A percentile compares a stretch with the other conserved stretches of the same genome.
Evolutionary conservation across 2,329 filamentous ascomycete species (phyloP).

Genomic region (Triangularia verruculosa): DNA sequence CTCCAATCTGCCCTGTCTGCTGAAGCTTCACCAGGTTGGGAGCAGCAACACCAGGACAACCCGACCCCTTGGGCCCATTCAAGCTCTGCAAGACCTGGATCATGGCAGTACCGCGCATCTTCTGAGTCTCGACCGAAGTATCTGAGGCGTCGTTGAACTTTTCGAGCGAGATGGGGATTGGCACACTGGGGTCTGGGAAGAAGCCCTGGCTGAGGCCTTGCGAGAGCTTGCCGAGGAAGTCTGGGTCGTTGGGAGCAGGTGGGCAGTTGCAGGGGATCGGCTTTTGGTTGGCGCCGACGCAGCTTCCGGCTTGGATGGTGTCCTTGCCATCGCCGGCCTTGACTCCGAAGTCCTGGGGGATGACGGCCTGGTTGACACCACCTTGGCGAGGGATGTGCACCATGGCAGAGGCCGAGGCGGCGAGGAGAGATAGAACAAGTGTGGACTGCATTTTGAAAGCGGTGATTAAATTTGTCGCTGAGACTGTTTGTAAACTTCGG

Average conservation of each 20-base stretch:
- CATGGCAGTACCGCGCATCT: constrained; percentile 23
- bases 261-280: constrained; percentile 26
- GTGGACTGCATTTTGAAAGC: constrained; percentile 15
- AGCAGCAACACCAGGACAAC: constrained; percentile 21
- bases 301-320: constrained; percentile 12
- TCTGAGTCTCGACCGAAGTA: constrained; percentile 14
- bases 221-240: constrained; percentile 20
- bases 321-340: constrained; percentile 15
- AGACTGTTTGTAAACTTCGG: neutral
- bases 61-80: constrained; percentile 17
- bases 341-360: constrained; percentile 22
- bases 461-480: constrained; percentile 2
- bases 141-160: constrained; percentile 22
- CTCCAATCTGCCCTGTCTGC: constrained; percentile 16
- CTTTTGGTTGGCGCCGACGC: constrained; percentile 19
- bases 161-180: constrained; percentile 17
- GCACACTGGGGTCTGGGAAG: constrained; percentile 22
- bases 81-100: constrained; percentile 26
- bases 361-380: constrained; percentile 18
- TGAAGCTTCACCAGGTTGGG: constrained; percentile 21
- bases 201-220: constrained; percentile 23
- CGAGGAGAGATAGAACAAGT: constrained; percentile 13
- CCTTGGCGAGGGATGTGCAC: constrained; percentile 7
- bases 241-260: constrained; percentile 18
- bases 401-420: constrained; percentile 11